These are phyloP conservation scores for Neofusicoccum kwambonambiense DNA, from an alignment of 2,329 filamentous ascomycete species.

Conservation along the genomic window DNA sequence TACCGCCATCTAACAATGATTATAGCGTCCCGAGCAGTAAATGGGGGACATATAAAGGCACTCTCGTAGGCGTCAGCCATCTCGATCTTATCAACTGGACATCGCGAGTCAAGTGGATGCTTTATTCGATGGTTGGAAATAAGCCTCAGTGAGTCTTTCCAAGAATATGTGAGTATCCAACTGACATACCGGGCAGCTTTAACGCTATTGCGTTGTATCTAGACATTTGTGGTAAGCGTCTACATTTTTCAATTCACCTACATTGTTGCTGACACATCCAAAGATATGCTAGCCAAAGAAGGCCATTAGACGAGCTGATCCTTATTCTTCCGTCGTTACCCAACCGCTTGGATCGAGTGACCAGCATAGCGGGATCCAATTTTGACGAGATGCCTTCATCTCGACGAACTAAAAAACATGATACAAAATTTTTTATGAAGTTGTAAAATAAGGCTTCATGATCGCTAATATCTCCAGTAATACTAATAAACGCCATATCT, in stretches of 20 bases:
- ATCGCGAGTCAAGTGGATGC: slow-evolving; percentile 59
- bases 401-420: too few relatives aligned
- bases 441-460: too few relatives aligned
- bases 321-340: too few relatives aligned
- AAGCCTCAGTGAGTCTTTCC: slow-evolving; percentile 48
- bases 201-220: slow-evolving; percentile 65
- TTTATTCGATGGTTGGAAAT: slow-evolving; percentile 56
- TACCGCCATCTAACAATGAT: neutral
- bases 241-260: neutral
- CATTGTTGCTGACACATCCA: neutral
- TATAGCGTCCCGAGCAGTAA: slow-evolving; percentile 54
- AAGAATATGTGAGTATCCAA: neutral
- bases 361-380: too few relatives aligned
- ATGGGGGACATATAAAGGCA: slow-evolving; percentile 65
- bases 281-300: slow-evolving; percentile 43
- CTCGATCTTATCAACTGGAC: slow-evolving; percentile 67
- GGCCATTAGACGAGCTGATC: slow-evolving; percentile 26
- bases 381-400: too few relatives aligned
- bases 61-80: slow-evolving; percentile 62
- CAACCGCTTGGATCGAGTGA: too few relatives aligned
- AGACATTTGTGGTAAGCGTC: slow-evolving; percentile 60
- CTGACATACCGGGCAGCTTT: slow-evolving; percentile 47
- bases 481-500: too few relatives aligned
- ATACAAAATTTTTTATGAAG: too few relatives aligned
- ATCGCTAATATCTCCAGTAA: too few relatives aligned